Base-by-base conservation (phyloP, 352 stramenopile species). In the Peronospora belbahrii region DNA sequence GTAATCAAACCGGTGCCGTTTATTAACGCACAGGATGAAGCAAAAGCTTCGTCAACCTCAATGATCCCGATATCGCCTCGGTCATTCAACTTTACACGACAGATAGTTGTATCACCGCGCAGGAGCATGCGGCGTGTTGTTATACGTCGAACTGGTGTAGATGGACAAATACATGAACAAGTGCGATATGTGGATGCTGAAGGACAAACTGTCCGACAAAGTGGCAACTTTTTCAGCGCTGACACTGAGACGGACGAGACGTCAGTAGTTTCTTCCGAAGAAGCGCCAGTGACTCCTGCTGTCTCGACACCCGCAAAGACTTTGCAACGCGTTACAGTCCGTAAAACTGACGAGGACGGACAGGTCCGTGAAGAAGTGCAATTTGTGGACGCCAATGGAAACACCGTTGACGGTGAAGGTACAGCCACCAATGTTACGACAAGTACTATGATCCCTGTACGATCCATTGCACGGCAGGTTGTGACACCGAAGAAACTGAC, bases 41-140 rank as follows among this genome's bases (percentile, higher is more conserved):
- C 23, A 1, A 27, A 4, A 27, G 23, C 3, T 27, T 27, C 9
- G 23, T 27, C 23, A 7, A 27, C 30, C 17, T 46, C 45, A 18
- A 19, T 18, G 11, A 17, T 15, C 1, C 38, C 44, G 19, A 42
- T 25, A 14, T 19, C 41, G 11, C 59, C 55, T 11, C 54, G 51
- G 20, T 53, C 56, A 5, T 42, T 36, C 1, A 56, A 53, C n/a
- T 20, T 48, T 10, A 65, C 59, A 9, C 48, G 50, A 3, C 32
- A 40, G 9, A 60, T 64, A 17, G 44, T 64, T 3, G 45, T 40
- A 11, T 56, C 56, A 2, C 54, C 59, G 28, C 43, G 48, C 8
- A 60, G 46, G 30, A 60, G 30, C 13, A 30, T 68, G 22, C 59
- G 59, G 23, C 59, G 59, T 6, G 43, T 56, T 30, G 50, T 64